These are phyloP conservation scores for Beauveria sp. DNA, from an alignment of 2,329 filamentous ascomycete species.

Conservation along the genomic window DNA sequence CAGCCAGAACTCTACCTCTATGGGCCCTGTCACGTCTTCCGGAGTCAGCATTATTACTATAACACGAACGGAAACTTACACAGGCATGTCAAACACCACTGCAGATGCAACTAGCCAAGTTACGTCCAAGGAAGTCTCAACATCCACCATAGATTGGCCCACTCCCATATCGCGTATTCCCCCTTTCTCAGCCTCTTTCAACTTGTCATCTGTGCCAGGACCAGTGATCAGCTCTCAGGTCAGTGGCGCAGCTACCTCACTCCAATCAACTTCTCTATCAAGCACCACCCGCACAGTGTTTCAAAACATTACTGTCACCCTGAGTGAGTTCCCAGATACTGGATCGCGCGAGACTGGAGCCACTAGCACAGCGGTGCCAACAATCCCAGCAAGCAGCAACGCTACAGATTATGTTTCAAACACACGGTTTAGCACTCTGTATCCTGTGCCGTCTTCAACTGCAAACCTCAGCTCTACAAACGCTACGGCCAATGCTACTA, in stretches of 20 bases:
- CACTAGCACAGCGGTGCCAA: not conserved
- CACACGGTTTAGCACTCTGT: not conserved
- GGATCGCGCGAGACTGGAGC: not conserved
- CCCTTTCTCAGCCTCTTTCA: constrained; percentile 1
- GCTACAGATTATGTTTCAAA: not conserved
- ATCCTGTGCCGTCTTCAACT: not conserved
- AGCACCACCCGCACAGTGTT: not conserved
- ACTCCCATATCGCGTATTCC: not conserved
- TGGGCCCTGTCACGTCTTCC: not conserved
- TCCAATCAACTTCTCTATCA: not conserved
- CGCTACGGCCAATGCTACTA: not conserved
- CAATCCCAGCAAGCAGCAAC: not conserved
- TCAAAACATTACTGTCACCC: constrained; percentile 4
- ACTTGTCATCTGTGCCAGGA: not conserved
- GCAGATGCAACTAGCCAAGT: not conserved
- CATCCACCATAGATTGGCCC: not conserved
- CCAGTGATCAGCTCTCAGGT: not conserved
- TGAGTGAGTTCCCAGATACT: not conserved
- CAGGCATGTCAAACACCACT: not conserved
- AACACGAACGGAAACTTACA: not conserved
- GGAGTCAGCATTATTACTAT: not conserved
- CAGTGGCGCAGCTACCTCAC: not conserved
- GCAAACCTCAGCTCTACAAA: not conserved
- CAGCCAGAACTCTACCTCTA: not conserved
- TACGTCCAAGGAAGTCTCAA: not conserved